phyloP scores from a whole-genome alignment of 192 early-diverging fungal genomes.

The Linnemannia zychae region DNA sequence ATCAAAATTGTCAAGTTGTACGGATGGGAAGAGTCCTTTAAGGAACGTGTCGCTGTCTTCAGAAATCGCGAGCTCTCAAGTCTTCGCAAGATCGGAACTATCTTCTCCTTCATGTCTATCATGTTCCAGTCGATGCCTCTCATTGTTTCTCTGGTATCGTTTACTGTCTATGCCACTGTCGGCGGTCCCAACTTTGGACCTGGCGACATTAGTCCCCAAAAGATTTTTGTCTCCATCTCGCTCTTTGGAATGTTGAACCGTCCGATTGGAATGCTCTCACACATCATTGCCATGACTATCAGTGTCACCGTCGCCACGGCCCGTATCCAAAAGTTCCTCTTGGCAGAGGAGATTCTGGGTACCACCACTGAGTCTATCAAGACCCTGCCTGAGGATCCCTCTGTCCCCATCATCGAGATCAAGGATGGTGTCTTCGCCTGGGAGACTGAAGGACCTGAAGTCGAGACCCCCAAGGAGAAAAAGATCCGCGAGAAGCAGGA shows the following conservation, averaged over 20 bases:
- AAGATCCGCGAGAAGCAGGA: conserved; percentile 20
- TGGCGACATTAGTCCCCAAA: conserved; percentile 40
- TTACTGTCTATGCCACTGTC: conserved; percentile 40
- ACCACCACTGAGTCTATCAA: conserved; percentile 23
- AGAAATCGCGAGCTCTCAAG: conserved; percentile 26
- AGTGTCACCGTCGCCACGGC: conserved; percentile 26
- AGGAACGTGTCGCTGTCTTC: conserved; percentile 21
- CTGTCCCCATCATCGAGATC: conserved; percentile 33
- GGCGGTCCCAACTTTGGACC: conserved; percentile 32
- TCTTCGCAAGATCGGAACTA: conserved; percentile 21
- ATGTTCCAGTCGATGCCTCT: conserved; percentile 44
- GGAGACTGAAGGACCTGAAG: conserved; percentile 40
- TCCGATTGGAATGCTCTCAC: conserved; percentile 49
- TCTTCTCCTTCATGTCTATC: conserved; percentile 45
- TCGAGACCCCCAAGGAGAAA: conserved; percentile 43
- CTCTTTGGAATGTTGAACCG: conserved; percentile 47
- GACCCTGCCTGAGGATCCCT: conserved; percentile 23
- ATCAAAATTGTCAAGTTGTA: conserved; percentile 64
- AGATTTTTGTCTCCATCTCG: conserved; percentile 40
- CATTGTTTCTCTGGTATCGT: conserved; percentile 33
- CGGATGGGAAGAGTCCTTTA: conserved; percentile 53
- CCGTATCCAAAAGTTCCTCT: conserved; percentile 43
- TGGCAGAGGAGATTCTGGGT: conserved; percentile 35
- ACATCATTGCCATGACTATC: conserved; percentile 35
- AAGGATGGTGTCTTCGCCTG: conserved; percentile 47